Evolutionary conservation across 495 filamentous ascomycete species (phyloP).

Genomic region (Rusavskia elegans): DNA sequence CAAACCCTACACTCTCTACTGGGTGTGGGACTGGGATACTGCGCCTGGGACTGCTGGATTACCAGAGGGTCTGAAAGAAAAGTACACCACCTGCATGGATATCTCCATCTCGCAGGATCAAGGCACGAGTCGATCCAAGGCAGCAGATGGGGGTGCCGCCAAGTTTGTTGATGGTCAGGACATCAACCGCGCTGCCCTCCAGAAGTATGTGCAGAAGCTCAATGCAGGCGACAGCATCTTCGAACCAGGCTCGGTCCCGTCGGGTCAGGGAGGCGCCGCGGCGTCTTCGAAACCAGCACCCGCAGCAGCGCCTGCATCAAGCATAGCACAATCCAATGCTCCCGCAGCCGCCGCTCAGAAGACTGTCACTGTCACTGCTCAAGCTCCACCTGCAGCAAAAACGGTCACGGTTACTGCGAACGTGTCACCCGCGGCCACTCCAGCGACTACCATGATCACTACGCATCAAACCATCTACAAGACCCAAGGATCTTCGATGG

Average conservation of each 20-base stretch:
- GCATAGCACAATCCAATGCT: neutral
- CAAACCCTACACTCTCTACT: constrained; percentile 58
- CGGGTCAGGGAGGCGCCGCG: neutral
- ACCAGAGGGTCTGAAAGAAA: constrained; percentile 43
- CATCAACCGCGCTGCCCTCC: neutral
- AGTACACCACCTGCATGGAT: constrained; percentile 75
- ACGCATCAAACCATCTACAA: neutral
- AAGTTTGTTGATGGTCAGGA: neutral
- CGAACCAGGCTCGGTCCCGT: neutral
- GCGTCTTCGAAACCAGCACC: neutral
- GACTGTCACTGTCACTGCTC: constrained; percentile 2
- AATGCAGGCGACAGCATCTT: neutral
- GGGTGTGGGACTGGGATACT: constrained; percentile 86
- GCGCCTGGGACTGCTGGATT: constrained; percentile 23
- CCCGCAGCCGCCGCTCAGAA: neutral
- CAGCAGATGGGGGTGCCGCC: neutral
- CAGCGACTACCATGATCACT: neutral
- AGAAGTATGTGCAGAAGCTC: constrained; percentile 2
- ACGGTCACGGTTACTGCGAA: constrained; percentile 1
- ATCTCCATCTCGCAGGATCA: constrained; percentile 34
- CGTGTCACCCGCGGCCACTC: neutral
- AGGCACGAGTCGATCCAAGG: neutral
- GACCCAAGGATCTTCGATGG: neutral
- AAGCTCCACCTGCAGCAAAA: neutral
- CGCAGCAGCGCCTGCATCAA: neutral